Conservation (phyloP, 176 grass and related monocot genomes). For the Bothriochloa decipiens region DNA sequence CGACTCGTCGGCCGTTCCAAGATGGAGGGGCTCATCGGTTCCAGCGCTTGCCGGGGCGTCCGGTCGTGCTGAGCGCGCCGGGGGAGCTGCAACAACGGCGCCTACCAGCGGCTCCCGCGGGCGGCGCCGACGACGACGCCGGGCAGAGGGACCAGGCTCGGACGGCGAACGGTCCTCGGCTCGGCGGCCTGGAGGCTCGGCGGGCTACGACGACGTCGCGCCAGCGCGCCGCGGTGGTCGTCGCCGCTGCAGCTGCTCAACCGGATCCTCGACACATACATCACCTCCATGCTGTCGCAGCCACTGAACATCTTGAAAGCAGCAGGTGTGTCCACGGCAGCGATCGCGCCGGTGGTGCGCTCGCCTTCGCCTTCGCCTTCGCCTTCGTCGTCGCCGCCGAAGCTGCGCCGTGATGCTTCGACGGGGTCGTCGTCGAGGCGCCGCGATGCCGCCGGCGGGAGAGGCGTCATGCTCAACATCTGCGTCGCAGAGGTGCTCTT, state of each 20-base stretch:
- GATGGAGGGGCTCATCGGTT: constrained; percentile 20
- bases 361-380: not conserved
- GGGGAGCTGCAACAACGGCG: not conserved
- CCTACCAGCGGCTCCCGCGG: not conserved
- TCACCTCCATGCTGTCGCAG: constrained; percentile 30
- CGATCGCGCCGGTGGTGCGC: not conserved
- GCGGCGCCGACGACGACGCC: not conserved
- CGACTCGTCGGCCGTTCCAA: not conserved
- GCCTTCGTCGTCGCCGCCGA: not conserved
- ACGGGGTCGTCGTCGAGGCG: not conserved
- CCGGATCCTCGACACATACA: constrained; percentile 35
- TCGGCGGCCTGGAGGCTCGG: constrained; percentile 3
- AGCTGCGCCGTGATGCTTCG: constrained; percentile 9
- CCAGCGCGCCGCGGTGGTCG: not conserved
- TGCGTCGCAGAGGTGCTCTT: constrained; percentile 33
- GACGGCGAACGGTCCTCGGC: not conserved
- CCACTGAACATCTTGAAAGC: not conserved
- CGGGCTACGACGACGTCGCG: not conserved
- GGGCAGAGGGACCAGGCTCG: constrained; percentile 33
- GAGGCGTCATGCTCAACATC: constrained; percentile 51
- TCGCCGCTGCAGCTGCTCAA: constrained; percentile 30
- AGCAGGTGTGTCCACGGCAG: not conserved
- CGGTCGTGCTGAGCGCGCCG: constrained; percentile 22
- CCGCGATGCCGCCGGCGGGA: constrained; percentile 20
- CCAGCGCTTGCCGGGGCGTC: constrained; percentile 18